These are phyloP conservation scores for Astraeus odoratus DNA, from an alignment of 768 basidiomycete genomes.

Conservation along the genomic window DNA sequence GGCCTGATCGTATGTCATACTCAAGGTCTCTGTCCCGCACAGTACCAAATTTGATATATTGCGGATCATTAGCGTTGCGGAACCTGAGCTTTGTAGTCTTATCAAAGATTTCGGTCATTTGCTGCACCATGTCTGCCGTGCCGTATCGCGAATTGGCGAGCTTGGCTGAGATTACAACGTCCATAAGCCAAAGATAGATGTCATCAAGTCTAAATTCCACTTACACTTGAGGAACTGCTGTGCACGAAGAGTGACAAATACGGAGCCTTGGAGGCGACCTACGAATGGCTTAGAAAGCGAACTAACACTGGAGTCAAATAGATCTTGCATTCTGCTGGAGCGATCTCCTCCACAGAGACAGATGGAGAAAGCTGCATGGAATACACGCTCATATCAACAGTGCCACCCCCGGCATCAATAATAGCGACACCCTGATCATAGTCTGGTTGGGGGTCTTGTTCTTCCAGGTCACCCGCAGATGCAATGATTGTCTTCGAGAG, in stretches of 20 bases:
- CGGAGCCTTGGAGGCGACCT: constrained; percentile 35
- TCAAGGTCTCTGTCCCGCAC: constrained; percentile 27
- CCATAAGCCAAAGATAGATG: neutral
- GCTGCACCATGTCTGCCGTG: constrained; percentile 21
- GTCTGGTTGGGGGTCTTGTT: constrained; percentile 15
- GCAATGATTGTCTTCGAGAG: constrained; percentile 7
- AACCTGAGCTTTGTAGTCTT: constrained; percentile 33
- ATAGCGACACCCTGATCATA: constrained; percentile 32
- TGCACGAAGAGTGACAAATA: constrained; percentile 28
- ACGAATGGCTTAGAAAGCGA: neutral
- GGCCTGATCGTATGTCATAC: constrained; percentile 30
- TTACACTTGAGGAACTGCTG: constrained; percentile 22
- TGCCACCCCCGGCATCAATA: constrained; percentile 42
- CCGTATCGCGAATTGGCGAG: constrained; percentile 25
- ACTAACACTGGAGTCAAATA: too few relatives aligned
- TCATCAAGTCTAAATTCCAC: neutral
- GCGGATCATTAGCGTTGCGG: constrained; percentile 26
- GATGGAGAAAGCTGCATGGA: constrained; percentile 16
- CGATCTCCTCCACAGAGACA: constrained; percentile 28
- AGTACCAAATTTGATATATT: constrained; percentile 35
- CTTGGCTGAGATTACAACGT: constrained; percentile 16
- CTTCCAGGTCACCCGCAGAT: neutral
- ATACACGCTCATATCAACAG: constrained; percentile 33
- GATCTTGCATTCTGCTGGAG: constrained; percentile 24
- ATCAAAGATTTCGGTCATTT: constrained; percentile 31